These are phyloP conservation scores for Vitis rotundifolia DNA, from an alignment of 164 flowering plant genomes.

Conservation along the genomic window DNA sequence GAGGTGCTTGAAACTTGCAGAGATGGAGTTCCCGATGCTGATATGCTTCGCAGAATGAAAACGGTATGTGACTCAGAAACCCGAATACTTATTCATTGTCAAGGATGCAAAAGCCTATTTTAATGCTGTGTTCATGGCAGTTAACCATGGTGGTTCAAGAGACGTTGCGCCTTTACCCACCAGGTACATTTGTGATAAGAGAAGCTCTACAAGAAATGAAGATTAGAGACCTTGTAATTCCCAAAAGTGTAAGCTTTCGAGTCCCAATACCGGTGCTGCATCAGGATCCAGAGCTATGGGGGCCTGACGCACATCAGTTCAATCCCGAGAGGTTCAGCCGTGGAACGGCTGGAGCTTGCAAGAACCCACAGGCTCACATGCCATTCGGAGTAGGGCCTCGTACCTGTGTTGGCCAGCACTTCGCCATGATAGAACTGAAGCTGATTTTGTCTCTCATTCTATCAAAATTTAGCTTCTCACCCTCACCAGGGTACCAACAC, in stretches of 20 bases:
- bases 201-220: conserved; percentile 40
- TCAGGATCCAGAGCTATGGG: conserved; percentile 40
- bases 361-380: conserved; percentile 46
- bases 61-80: conserved; percentile 14
- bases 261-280: conserved; percentile 40
- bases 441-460: conserved; percentile 37
- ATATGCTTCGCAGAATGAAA: conserved; percentile 46
- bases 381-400: conserved; percentile 55
- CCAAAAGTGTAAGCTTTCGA: conserved; percentile 37
- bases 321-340: conserved; percentile 48
- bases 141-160: conserved; percentile 57
- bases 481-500: conserved; percentile 35
- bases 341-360: conserved; percentile 43
- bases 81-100: no score
- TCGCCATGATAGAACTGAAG: conserved; percentile 51
- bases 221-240: conserved; percentile 31
- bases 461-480: conserved; percentile 41
- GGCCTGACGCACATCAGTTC: conserved; percentile 38
- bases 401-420: conserved; percentile 46
- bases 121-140: conserved; percentile 19
- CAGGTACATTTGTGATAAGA: conserved; percentile 32
- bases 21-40: conserved; percentile 25
- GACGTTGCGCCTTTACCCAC: conserved; percentile 54
- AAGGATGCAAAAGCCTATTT: no score
- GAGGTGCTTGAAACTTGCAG: conserved; percentile 47